Evolutionary conservation across 2,329 filamentous ascomycete genomes (phyloP).

Genomic region (Cercospora sp.): DNA sequence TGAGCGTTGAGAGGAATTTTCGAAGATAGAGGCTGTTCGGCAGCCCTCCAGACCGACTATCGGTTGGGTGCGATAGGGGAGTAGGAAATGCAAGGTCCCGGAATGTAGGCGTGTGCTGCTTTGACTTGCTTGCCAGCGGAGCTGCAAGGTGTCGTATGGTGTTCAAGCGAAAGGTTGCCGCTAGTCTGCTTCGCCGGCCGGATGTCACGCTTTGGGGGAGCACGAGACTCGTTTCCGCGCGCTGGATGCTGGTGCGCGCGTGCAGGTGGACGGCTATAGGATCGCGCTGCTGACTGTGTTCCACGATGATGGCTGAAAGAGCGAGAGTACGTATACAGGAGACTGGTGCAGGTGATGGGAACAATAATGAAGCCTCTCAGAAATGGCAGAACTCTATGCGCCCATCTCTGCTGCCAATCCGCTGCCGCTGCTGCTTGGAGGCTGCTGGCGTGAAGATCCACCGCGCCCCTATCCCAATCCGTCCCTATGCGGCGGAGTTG

Average conservation of each 20-base stretch:
- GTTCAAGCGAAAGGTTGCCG: neutral
- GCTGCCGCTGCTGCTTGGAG: neutral
- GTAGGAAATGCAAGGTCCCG: neutral
- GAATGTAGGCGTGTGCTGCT: slow-evolving; percentile 6
- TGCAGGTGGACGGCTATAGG: neutral
- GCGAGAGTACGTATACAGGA: neutral
- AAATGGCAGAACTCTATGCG: neutral
- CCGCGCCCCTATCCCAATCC: neutral
- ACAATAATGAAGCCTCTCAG: neutral
- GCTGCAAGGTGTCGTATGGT: slow-evolving; percentile 12
- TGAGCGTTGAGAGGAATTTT: slow-evolving; percentile 9
- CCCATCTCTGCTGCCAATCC: neutral
- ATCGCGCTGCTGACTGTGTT: neutral
- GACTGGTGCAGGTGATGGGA: neutral
- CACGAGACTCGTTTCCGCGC: slow-evolving; percentile 4
- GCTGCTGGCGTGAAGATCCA: slow-evolving; percentile 2
- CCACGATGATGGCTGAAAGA: neutral
- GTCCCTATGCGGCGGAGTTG: neutral
- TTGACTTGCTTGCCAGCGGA: neutral
- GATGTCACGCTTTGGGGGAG: neutral
- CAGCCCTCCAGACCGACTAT: slow-evolving; percentile 13
- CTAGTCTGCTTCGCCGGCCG: neutral
- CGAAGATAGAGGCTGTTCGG: slow-evolving; percentile 13
- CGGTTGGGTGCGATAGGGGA: slow-evolving; percentile 6
- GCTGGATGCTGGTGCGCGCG: neutral